Evolutionary conservation across 179 eudicot species (phyloP), one percentile per base, ranked within the genome.

Genomic region (Kewa caespitosa): DNA sequence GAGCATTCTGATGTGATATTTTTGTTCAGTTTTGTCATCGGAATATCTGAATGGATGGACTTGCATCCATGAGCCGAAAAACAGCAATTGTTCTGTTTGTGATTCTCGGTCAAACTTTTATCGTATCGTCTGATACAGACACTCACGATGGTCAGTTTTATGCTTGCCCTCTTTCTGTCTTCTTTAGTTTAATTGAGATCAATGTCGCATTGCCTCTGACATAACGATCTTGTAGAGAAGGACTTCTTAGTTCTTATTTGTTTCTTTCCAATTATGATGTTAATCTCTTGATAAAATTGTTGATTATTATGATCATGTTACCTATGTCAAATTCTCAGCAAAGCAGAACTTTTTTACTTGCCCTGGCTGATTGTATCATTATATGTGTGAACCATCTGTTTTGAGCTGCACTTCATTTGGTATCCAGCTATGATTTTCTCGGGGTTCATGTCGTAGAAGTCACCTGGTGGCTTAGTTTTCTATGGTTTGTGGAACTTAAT

Each of bases 141-240:
- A 31, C 46, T 30, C 33, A 74, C 30, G 85, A 82, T 15, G 82
- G 85, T 82, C 61, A 82, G 85, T 78, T 63, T 74, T 28, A 30
- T 76, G 60, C 42, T 66, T 65, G 9, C n/a, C 68, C 18, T 42
- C 63, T 52, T 36, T 59, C 23, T 76, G 67, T 42, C 68, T 71
- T 43, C 9, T 54, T 22, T 55, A 31, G 36, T 76, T 62, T 4
- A 7, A 18, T 67, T 15, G 5, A 30, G 41, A 31, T 64, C 31
- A 27, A 7, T 69, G n/a, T n/a, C n/a, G n/a, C n/a, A n/a, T n/a
- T n/a, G 12, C 39, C 23, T 6, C 59, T 39, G 23, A 46, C 36
- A 34, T 59, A 22, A 22, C 50, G 55, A 11, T 50, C 48, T n/a
- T n/a, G n/a, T n/a, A n/a, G n/a, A n/a, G n/a, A n/a, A n/a, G n/a